Conservation (phyloP, 768 basidiomycete genomes). For the Pluteus cervinus region DNA sequence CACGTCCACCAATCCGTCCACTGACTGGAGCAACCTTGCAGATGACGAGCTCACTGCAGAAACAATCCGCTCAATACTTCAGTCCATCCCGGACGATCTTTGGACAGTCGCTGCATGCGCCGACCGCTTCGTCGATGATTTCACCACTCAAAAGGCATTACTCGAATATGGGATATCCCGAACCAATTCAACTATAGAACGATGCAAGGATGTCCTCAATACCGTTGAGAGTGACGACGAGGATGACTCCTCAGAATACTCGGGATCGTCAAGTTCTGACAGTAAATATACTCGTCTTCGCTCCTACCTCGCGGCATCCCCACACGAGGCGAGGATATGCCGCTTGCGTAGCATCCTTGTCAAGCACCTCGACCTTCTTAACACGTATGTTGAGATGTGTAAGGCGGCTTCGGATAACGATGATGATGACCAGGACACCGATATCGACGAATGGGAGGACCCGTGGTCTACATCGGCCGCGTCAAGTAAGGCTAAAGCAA, state of each 20-base stretch:
- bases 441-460: conserved; percentile 68
- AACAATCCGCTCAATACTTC: conserved; percentile 40
- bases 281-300: too few species aligned
- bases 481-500: conserved; percentile 18
- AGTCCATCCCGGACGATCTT: conserved; percentile 53
- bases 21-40: conserved; percentile 49
- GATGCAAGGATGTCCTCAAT: conserved; percentile 33
- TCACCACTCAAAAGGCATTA: conserved; percentile 47
- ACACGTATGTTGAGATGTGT: conserved; percentile 64
- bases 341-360: conserved; percentile 64
- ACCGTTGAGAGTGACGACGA: conserved; percentile 8
- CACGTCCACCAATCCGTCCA: conserved; percentile 27
- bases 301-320: too few species aligned
- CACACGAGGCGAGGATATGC: conserved; percentile 59
- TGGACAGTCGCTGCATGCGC: conserved; percentile 75
- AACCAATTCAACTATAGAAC: conserved; percentile 41
- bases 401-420: conserved; percentile 30
- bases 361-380: conserved; percentile 59
- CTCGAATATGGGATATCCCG: conserved; percentile 60
- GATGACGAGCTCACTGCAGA: conserved; percentile 55
- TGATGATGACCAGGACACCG: conserved; percentile 24
- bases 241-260: conserved; percentile 13
- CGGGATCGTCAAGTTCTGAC: conserved; percentile 51
- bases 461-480: conserved; percentile 57
- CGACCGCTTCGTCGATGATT: conserved; percentile 60